Base-by-base conservation (phyloP, 2,329 filamentous ascomycete genomes). In the Macrophomina phaseolina region DNA sequence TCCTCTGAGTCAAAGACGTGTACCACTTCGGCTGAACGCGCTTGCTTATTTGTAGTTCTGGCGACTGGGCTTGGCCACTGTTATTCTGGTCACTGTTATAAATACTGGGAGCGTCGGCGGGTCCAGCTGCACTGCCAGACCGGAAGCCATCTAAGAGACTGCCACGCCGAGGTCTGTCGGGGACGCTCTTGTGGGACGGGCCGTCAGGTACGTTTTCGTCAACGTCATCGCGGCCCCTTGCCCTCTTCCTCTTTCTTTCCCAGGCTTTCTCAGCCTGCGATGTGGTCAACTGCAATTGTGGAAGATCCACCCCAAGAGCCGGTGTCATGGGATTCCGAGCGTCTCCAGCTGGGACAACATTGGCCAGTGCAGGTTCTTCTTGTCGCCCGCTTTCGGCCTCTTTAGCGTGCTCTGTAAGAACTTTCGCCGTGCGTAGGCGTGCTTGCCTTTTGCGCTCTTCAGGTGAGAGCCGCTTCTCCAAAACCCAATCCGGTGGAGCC, bases 401-500 rank as follows among this genome's bases (percentile, higher is more conserved):
- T 34, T 48, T 12, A 5, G 14, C 28, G n/a, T 61, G 56, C 28
- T 45, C 34, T 5, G 32, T 14, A 5, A 61, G 16, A 6, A 61
- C 48, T 14, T 23, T n/a, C 9, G 14, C 11, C 4, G 48, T n/a
- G 32, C 56, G 12, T 32, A 48, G 40, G 6, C 42, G 16, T 1
- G 56, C 56, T 4, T n/a, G 42, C 38, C 36, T 45, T 5, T 61
- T 61, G 16, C 56, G 40, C n/a, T 61, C 42, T 5, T 48, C 56
- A 14, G 40, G 56, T 8, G 56, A 36, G 16, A 36, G 28, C 1
- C 56, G 28, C 5, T 61, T 34, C 42, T 61, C 56, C 6, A 12
- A n/a, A 5, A 48, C 40, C 56, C 56, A 61, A 36, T 48, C 56
- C 0, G 56, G 56, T 34, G 56, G 56, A 6, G 56, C 56, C 56